Evolutionary conservation across 2,329 filamentous ascomycete genomes (phyloP).

Genomic region (Calonectria multiphialidica): DNA sequence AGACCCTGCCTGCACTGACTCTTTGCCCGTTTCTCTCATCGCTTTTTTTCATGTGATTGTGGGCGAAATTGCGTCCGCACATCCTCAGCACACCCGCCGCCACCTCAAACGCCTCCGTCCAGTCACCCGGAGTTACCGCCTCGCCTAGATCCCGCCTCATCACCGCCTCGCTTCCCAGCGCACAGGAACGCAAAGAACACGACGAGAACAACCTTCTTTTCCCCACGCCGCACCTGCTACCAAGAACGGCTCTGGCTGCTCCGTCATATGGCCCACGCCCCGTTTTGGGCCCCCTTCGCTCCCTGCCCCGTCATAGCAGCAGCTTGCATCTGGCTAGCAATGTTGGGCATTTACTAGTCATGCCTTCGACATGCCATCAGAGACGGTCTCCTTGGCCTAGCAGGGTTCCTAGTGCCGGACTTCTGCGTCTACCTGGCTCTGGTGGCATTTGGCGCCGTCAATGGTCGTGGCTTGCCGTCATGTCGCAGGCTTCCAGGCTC

Average conservation of each 20-base stretch:
- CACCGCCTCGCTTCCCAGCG: not conserved
- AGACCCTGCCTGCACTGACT: constrained; percentile 2
- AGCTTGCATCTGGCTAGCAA: constrained; percentile 8
- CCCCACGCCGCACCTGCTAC: not conserved
- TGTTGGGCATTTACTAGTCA: constrained; percentile 13
- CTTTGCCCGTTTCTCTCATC: not conserved
- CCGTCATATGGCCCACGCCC: not conserved
- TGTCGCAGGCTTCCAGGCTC: constrained; percentile 18
- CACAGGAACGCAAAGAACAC: not conserved
- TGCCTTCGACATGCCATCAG: constrained; percentile 10
- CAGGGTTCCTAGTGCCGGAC: constrained; percentile 1
- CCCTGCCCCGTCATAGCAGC: constrained; percentile 6
- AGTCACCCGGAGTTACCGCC: constrained; percentile 7
- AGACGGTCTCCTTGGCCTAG: not conserved
- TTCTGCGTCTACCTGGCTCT: not conserved
- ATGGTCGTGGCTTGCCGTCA: constrained; percentile 8
- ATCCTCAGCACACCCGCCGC: constrained; percentile 10
- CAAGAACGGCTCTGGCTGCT: not conserved
- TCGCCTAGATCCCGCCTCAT: not conserved
- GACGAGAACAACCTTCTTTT: not conserved
- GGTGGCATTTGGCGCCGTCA: not conserved
- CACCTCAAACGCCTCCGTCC: constrained; percentile 9
- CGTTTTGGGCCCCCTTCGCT: not conserved
- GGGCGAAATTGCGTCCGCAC: constrained; percentile 9
- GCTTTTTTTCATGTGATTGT: constrained; percentile 26